Conservation (phyloP, 1,284 basidiomycete species). For the Abortiporus biennis region DNA sequence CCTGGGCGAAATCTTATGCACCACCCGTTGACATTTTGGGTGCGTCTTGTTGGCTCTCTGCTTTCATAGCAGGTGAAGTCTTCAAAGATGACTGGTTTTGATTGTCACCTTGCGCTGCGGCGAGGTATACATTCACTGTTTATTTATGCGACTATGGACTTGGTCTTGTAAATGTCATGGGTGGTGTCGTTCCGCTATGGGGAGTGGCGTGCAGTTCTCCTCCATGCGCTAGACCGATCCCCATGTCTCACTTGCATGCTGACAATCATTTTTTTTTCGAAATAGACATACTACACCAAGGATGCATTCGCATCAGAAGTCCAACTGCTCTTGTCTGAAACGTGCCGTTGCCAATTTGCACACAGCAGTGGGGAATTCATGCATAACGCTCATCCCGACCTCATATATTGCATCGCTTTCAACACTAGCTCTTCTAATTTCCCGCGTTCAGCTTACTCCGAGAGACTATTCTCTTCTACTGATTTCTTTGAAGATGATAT, state of each 20-base stretch:
- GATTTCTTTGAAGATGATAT: slow-evolving; percentile 74
- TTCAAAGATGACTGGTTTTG: no score
- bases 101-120: no score
- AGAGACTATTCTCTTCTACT: slow-evolving; percentile 72
- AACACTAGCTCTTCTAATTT: slow-evolving; percentile 50
- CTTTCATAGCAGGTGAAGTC: no score
- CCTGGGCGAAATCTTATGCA: no score
- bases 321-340: slow-evolving; percentile 58
- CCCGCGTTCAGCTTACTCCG: slow-evolving; percentile 53
- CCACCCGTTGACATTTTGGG: no score
- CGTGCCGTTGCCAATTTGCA: slow-evolving; percentile 79
- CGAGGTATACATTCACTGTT: no score
- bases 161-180: no score
- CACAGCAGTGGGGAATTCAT: slow-evolving; percentile 77
- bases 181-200: no score
- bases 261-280: neutral
- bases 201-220: no score
- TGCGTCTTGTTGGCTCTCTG: no score
- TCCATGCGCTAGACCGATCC: no score
- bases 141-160: no score
- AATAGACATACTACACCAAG: slow-evolving; percentile 79
- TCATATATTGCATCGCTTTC: slow-evolving; percentile 85
- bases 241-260: neutral
- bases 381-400: slow-evolving; percentile 62
- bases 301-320: slow-evolving; percentile 68